Conservation (phyloP, 176 grass and related monocot species). For the Chrysopogon serrulatus region DNA sequence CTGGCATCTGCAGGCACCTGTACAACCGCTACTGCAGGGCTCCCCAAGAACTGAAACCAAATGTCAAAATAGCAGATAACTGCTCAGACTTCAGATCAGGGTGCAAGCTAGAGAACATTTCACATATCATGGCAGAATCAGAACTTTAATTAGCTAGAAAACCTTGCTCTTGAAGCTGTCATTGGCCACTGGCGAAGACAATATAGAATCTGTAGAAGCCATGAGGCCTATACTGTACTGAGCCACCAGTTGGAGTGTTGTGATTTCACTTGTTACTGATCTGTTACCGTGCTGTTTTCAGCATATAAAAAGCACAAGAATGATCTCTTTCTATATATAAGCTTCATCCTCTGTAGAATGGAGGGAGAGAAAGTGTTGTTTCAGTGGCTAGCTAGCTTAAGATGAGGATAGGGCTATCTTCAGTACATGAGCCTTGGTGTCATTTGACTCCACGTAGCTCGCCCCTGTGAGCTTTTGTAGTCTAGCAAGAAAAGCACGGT, state of each 20-base stretch:
- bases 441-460: constrained; percentile 27
- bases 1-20: constrained; percentile 5
- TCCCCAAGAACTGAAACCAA: not conserved
- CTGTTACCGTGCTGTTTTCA: not conserved
- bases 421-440: not conserved
- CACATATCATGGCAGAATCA: not conserved
- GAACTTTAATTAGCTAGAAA: not conserved
- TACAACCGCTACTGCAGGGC: not conserved
- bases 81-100: not conserved
- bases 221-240: not conserved
- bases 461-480: not conserved
- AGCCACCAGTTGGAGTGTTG: not conserved
- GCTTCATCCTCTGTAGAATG: not conserved
- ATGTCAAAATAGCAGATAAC: not conserved
- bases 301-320: not conserved
- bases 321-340: not conserved
- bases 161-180: constrained; percentile 4
- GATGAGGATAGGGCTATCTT: constrained; percentile 35
- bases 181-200: not conserved
- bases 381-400: constrained; percentile 1
- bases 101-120: not conserved
- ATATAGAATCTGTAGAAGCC: constrained; percentile 21
- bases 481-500: not conserved
- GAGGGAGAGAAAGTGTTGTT: not conserved
- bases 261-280: not conserved